These are phyloP conservation scores for Stagonosporopsis chrysanthemi DNA, from an alignment of 2,329 filamentous ascomycete species.

Conservation along the genomic window DNA sequence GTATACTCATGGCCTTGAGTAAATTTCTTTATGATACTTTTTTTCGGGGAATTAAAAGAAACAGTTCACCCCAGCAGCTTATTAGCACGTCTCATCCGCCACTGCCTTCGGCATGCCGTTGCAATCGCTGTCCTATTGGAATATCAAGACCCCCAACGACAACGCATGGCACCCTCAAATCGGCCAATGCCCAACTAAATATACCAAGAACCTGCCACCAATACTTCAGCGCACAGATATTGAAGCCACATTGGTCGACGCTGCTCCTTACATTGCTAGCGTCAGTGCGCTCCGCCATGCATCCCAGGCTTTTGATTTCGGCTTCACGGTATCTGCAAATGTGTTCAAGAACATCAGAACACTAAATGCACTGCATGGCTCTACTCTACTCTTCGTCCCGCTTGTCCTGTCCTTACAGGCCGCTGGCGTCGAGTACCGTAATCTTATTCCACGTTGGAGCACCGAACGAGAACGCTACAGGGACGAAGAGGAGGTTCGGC, in stretches of 20 bases:
- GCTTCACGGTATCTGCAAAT: constrained; percentile 6
- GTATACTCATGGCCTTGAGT: too few relatives aligned
- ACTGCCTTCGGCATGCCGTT: not conserved
- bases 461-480: not conserved
- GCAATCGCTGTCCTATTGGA: constrained; percentile 4
- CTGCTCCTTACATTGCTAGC: constrained; percentile 6
- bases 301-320: constrained; percentile 8
- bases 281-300: constrained; percentile 8
- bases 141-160: constrained; percentile 2
- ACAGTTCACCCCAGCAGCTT: too few relatives aligned
- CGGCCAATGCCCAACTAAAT: constrained; percentile 1
- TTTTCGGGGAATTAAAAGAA: too few relatives aligned
- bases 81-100: too few relatives aligned
- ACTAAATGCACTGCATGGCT: not conserved
- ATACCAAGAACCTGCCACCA: not conserved
- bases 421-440: constrained; percentile 3
- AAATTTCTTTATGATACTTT: too few relatives aligned
- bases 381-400: not conserved
- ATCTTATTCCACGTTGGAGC: constrained; percentile 8
- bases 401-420: not conserved
- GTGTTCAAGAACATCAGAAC: constrained; percentile 7
- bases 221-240: constrained; percentile 7
- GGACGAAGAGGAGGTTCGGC: constrained; percentile 4
- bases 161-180: constrained; percentile 9
- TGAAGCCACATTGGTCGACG: constrained; percentile 7